phyloP scores from a whole-genome alignment of 306 rosid species.

The Lathyrus tuberosus region DNA sequence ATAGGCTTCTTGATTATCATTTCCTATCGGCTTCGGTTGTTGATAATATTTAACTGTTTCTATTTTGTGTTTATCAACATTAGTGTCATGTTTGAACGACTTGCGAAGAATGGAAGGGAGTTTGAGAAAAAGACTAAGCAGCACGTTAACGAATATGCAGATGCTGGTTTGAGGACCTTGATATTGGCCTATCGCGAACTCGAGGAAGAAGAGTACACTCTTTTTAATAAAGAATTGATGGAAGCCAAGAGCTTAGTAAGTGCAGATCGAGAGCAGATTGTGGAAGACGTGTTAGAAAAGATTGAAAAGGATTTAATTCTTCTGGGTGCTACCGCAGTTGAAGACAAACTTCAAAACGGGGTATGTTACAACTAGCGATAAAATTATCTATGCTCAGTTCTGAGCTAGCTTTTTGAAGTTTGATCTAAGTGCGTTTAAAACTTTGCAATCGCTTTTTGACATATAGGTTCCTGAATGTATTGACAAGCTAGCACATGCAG shows the following conservation, averaged over 20 bases:
- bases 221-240: conserved; percentile 33
- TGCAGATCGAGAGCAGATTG: conserved; percentile 39
- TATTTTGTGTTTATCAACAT: conserved; percentile 16
- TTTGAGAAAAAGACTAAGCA: conserved; percentile 46
- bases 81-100: conserved; percentile 48
- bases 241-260: conserved; percentile 42
- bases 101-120: conserved; percentile 41
- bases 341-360: conserved; percentile 49
- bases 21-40: conserved; percentile 7
- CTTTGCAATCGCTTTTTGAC: conserved; percentile 1
- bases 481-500: conserved; percentile 49
- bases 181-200: conserved; percentile 42
- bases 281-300: conserved; percentile 38
- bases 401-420: background rate
- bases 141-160: conserved; percentile 46
- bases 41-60: background rate
- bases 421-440: background rate
- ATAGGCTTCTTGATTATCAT: background rate
- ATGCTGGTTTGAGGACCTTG: conserved; percentile 49
- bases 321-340: conserved; percentile 50
- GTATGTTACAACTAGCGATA: conserved; percentile 27
- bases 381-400: too few relatives aligned
- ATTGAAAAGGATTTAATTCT: conserved; percentile 43
- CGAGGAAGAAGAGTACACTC: conserved; percentile 35
- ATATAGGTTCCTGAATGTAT: conserved; percentile 47